phyloP scores from a whole-genome alignment of 2,329 filamentous ascomycete genomes.

The Dactylella cylindrospora region DNA sequence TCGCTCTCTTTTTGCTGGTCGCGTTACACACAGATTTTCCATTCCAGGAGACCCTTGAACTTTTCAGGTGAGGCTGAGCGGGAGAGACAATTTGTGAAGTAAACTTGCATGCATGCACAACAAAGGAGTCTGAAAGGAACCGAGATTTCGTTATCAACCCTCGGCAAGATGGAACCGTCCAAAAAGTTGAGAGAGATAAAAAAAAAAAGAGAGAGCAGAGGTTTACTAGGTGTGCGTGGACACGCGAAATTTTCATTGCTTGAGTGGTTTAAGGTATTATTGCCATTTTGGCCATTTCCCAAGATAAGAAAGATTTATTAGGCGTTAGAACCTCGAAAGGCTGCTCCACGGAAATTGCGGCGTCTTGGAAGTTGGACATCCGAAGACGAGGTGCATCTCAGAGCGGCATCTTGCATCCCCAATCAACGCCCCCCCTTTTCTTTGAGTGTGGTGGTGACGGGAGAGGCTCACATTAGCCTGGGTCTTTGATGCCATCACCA shows the following conservation, averaged over 20 bases:
- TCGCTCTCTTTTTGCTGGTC: not conserved
- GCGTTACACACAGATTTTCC: not conserved
- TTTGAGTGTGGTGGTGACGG: constrained; percentile 1
- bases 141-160: no score
- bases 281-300: not conserved
- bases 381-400: constrained; percentile 27
- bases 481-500: no score
- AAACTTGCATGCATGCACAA: constrained; percentile 7
- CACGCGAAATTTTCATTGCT: no score
- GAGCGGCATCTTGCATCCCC: constrained; percentile 34
- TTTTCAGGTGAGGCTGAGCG: constrained; percentile 3
- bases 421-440: constrained; percentile 14
- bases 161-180: no score
- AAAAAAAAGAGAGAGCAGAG: no score
- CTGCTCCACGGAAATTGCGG: constrained; percentile 41
- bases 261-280: no score
- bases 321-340: no score
- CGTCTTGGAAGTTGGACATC: constrained; percentile 23
- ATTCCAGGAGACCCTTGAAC: not conserved
- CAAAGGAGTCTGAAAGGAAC: not conserved
- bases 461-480: constrained; percentile 13
- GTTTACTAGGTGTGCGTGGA: no score
- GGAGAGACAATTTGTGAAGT: not conserved
- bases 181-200: no score
- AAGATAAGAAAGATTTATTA: constrained; percentile 9